Evolutionary conservation across 78 protist species (phyloP), one percentile per base, ranked within the genome.

Genomic region (Dictyostelium brefeldianum): DNA sequence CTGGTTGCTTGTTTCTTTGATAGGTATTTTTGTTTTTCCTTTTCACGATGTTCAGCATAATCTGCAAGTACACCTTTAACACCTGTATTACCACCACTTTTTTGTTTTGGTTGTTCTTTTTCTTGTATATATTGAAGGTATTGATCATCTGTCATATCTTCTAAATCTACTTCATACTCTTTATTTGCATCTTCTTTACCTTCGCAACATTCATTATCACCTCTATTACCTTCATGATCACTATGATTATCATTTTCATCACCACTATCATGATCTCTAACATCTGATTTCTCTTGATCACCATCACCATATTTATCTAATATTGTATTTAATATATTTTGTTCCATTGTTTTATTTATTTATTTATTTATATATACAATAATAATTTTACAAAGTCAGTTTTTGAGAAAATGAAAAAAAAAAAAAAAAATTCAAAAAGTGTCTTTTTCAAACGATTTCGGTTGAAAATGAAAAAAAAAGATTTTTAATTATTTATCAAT

Each of bases 21-120:
- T 27, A 48, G 50, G 65, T 65, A 87, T n/a, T 74, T 81, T 29
- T 87, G 79, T 87, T 74, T 56, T 50, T 87, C 20, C 12, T 70
- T 36, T 31, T 87, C 84, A 29, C 81, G 51, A 48, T 47, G 62
- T 54, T 87, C 81, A 27, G 93, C 93, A 77, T 87, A 87, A 29
- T 87, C 93, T 18, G 80, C 75, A 27, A 87, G 20, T 5, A 87
- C 93, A 87, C 93, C 93, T 25, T 87, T 87, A 2, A 87, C 67
- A 87, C 93, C 93, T 43, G 93, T 87, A 50, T 87, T 87, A 50
- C 93, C 93, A 56, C 93, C 84, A 8, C 71, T 17, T 18, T 69
- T 57, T 3, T 46, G 64, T 14, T 29, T 27, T 62, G 78, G 65
- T 46, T 80, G 36, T 36, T 29, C 36, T 46, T 50, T 65, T 12